Evolutionary conservation across 202 grass and related monocot genomes (phyloP).

Genomic region (Eragrostis tef): DNA sequence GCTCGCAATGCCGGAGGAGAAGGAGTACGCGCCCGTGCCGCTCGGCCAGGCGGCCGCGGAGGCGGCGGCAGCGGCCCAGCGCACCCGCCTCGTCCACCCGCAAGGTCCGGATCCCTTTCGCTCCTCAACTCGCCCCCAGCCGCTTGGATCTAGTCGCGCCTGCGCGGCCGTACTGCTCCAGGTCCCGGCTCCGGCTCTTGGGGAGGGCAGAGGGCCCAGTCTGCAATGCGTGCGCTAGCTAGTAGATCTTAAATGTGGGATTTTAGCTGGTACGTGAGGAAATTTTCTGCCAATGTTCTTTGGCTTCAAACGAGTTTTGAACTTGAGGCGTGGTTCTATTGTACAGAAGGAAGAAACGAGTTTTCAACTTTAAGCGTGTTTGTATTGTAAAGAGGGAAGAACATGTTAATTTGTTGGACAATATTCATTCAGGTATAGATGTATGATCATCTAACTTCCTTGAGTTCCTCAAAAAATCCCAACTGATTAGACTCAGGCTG

Average conservation of each 20-base stretch:
- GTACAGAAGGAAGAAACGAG: not conserved
- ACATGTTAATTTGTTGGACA: not conserved
- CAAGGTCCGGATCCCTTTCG: constrained; percentile 60
- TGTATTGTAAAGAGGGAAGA: not conserved
- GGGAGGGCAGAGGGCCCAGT: not conserved
- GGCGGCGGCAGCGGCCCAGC: constrained; percentile 59
- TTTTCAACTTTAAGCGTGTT: not conserved
- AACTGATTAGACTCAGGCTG: not conserved
- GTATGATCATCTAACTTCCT: constrained; percentile 16
- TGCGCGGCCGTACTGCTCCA: not conserved
- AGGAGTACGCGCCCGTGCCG: constrained; percentile 72
- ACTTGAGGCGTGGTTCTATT: not conserved
- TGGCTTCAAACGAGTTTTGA: not conserved
- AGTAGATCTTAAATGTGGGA: not conserved
- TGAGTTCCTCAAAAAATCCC: not conserved
- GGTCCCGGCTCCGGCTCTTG: not conserved
- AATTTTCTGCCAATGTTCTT: not conserved
- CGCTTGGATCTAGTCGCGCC: constrained; percentile 39
- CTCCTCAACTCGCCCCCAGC: too few relatives aligned
- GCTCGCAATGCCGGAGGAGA: constrained; percentile 67
- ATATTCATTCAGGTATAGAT: not conserved
- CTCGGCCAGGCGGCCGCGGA: constrained; percentile 62
- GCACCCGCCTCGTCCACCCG: constrained; percentile 70
- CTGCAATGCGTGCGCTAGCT: not conserved
- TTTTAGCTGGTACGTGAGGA: not conserved